These are phyloP conservation scores for Hemisphaericaspora lyxosophila DNA, from an alignment of 1,139 yeast genomes.

Conservation along the genomic window DNA sequence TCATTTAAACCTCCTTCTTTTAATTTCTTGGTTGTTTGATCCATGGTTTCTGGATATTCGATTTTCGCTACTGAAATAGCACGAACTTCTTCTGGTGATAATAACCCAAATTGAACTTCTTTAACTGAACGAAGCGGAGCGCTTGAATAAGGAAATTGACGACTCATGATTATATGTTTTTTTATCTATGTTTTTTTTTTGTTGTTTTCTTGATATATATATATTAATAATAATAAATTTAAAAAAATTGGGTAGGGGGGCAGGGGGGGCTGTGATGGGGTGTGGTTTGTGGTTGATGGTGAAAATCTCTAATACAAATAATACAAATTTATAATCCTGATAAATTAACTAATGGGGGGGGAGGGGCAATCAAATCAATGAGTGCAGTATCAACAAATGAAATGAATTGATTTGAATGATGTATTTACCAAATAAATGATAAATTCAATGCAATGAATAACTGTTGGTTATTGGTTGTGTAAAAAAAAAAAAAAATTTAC, in stretches of 20 bases:
- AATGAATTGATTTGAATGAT: not conserved
- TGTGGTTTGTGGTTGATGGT: too few relatives aligned
- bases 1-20: conserved; percentile 97
- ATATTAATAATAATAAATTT: conserved; percentile 2
- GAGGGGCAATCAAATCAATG: conserved; percentile 3
- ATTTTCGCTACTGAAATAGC: conserved; percentile 97
- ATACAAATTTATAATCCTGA: not conserved
- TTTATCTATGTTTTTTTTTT: conserved; percentile 1
- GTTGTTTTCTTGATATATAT: conserved; percentile 7
- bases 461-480: not conserved
- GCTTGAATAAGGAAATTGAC: conserved; percentile 87
- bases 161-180: conserved; percentile 33
- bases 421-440: not conserved
- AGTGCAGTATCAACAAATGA: not conserved
- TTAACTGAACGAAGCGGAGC: conserved; percentile 96
- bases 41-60: conserved; percentile 98
- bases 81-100: conserved; percentile 96
- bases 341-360: too few relatives aligned
- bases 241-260: too few relatives aligned
- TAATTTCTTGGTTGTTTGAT: conserved; percentile 91
- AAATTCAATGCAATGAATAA: conserved; percentile 3
- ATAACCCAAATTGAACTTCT: conserved; percentile 97
- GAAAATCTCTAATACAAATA: conserved; percentile 5
- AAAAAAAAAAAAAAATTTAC: too few relatives aligned
- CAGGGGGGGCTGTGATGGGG: too few relatives aligned